These are phyloP conservation scores for Astraeus odoratus DNA, from an alignment of 768 basidiomycete genomes.

Conservation along the genomic window DNA sequence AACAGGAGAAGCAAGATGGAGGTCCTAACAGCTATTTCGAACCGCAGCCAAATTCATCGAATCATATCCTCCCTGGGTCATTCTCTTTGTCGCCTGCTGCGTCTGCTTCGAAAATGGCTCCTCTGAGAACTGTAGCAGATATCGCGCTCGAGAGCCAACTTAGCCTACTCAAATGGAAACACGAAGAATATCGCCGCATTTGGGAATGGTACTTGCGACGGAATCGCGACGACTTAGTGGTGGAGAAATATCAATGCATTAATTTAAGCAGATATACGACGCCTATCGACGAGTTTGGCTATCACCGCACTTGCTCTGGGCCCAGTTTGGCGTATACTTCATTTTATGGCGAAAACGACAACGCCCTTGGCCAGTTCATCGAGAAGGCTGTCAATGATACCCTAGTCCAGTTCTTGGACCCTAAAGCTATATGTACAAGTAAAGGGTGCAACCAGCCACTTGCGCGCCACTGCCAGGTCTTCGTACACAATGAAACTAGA, in stretches of 20 bases:
- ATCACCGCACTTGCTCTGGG: slow-evolving; percentile 69
- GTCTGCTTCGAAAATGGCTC: slow-evolving; percentile 30
- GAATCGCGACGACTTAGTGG: slow-evolving; percentile 79
- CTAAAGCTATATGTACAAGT: slow-evolving; percentile 71
- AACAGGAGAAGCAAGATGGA: slow-evolving; percentile 21
- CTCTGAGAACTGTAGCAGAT: slow-evolving; percentile 57
- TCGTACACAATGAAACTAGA: slow-evolving; percentile 81
- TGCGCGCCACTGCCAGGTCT: slow-evolving; percentile 82
- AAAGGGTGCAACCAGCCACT: slow-evolving; percentile 81
- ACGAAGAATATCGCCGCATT: slow-evolving; percentile 80
- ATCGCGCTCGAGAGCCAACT: slow-evolving; percentile 71
- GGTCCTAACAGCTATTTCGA: slow-evolving; percentile 40
- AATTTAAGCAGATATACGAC: slow-evolving; percentile 73
- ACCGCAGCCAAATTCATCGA: slow-evolving; percentile 24
- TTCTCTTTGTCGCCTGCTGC: slow-evolving; percentile 26
- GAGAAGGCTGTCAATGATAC: slow-evolving; percentile 70
- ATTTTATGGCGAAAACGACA: slow-evolving; percentile 91
- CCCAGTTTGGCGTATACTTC: slow-evolving; percentile 67
- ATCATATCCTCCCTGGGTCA: slow-evolving; percentile 24
- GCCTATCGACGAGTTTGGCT: slow-evolving; percentile 61
- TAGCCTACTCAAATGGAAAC: slow-evolving; percentile 65
- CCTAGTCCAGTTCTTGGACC: slow-evolving; percentile 60
- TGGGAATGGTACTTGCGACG: slow-evolving; percentile 96
- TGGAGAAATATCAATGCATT: slow-evolving; percentile 91
- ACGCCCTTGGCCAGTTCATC: slow-evolving; percentile 89